Conservation (phyloP, 768 basidiomycete genomes). For the Leccinellum rugosiceps region DNA sequence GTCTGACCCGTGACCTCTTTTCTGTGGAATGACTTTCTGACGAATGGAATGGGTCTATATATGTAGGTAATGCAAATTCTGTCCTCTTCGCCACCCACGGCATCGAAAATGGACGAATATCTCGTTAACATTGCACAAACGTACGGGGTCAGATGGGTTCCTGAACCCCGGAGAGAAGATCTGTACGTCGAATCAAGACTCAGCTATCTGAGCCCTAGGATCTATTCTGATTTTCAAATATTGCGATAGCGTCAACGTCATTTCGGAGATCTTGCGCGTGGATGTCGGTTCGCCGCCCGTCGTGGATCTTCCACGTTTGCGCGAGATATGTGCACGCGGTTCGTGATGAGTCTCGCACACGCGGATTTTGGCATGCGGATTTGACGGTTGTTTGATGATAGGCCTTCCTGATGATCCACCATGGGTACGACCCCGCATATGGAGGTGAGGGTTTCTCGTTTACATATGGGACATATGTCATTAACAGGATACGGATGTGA, state of each 20-base stretch:
- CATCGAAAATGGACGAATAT: constrained; percentile 52
- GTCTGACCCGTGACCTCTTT: not conserved
- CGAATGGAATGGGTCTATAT: not conserved
- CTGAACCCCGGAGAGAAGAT: constrained; percentile 58
- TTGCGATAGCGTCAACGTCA: constrained; percentile 42
- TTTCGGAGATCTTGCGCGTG: constrained; percentile 60
- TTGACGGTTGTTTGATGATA: constrained; percentile 25
- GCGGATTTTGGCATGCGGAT: not conserved
- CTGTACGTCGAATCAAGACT: constrained; percentile 41
- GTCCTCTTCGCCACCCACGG: constrained; percentile 52
- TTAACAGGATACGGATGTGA: constrained; percentile 5
- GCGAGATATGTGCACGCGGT: constrained; percentile 62
- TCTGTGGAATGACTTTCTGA: not conserved
- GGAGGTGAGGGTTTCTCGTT: constrained; percentile 52
- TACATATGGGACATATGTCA: not conserved
- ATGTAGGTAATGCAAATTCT: constrained; percentile 50
- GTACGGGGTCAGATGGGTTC: constrained; percentile 57
- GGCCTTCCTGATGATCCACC: constrained; percentile 72
- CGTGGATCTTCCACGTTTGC: constrained; percentile 56
- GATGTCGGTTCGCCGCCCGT: constrained; percentile 39
- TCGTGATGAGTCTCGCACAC: constrained; percentile 18
- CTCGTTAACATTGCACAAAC: constrained; percentile 51
- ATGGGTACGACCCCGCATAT: constrained; percentile 74
- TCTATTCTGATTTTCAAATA: not conserved
- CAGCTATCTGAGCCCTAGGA: not conserved